Percentiles rank a stretch among this genome's conserved stretches.
phyloP scores from a whole-genome alignment of 129 eudicot species.

The Centaurea solstitialis region DNA sequence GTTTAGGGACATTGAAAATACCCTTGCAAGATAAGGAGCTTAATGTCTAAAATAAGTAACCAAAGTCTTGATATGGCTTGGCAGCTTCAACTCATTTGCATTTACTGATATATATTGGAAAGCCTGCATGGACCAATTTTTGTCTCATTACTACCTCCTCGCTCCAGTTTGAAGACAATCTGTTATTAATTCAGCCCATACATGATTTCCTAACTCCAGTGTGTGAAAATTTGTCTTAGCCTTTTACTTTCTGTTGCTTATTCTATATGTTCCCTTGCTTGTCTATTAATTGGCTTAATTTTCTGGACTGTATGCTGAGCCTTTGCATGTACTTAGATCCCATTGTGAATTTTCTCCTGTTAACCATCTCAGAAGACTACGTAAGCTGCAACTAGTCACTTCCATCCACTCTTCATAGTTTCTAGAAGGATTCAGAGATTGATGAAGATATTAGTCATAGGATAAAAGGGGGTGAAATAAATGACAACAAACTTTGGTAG shows the following conservation, averaged over 20 bases:
- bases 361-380: conserved; percentile 5
- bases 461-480: not conserved
- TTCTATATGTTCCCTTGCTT: not conserved
- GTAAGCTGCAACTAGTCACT: not conserved
- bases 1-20: not conserved
- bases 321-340: not conserved
- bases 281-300: conserved; percentile 3
- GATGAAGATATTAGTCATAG: conserved; percentile 10
- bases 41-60: not conserved
- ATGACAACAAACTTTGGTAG: not conserved
- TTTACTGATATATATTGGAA: not conserved
- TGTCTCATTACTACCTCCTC: not conserved
- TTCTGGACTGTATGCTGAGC: not conserved
- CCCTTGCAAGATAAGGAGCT: conserved; percentile 7
- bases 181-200: not conserved
- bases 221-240: not conserved
- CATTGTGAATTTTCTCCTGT: not conserved
- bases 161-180: not conserved
- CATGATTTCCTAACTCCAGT: not conserved
- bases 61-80: conserved; percentile 11
- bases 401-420: not conserved
- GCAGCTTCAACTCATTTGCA: not conserved
- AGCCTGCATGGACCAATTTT: not conserved
- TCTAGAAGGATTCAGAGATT: not conserved
- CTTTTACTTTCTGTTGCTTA: conserved; percentile 1